Evolutionary conservation across 2,329 filamentous ascomycete species (phyloP).

Genomic region (Trichoderma lentiforme): DNA sequence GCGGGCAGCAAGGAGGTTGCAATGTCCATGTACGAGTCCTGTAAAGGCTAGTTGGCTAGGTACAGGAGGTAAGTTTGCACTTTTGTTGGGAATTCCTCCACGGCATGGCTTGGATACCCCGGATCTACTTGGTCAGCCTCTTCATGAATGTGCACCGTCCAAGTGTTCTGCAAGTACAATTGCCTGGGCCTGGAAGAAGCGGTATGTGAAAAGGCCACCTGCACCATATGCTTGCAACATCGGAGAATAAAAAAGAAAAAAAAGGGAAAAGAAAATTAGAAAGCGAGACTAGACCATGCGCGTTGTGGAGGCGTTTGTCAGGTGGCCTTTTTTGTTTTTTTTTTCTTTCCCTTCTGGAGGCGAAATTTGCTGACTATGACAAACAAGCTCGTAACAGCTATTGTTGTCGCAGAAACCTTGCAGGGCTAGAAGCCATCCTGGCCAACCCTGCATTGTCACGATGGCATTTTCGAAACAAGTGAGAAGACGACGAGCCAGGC

Average conservation of each 20-base stretch:
- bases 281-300: slow-evolving; percentile 5
- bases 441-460: slow-evolving; percentile 14
- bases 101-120: neutral
- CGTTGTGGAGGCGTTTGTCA: slow-evolving; percentile 18
- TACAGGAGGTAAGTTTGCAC: neutral
- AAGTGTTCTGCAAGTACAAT: neutral
- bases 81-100: slow-evolving; percentile 7
- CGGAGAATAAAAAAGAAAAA: slow-evolving; percentile 10
- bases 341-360: neutral
- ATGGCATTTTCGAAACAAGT: slow-evolving; percentile 8
- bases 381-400: neutral
- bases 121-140: neutral
- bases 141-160: neutral
- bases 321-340: slow-evolving; percentile 9
- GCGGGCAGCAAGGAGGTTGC: neutral
- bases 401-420: neutral
- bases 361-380: slow-evolving; percentile 14
- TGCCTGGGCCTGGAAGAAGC: neutral
- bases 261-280: neutral
- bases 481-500: neutral
- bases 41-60: neutral
- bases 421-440: neutral
- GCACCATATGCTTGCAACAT: neutral
- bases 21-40: neutral
- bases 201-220: slow-evolving; percentile 10